These are phyloP conservation scores for Vigna unguiculata DNA, from an alignment of 306 rosid genomes.

Conservation along the genomic window DNA sequence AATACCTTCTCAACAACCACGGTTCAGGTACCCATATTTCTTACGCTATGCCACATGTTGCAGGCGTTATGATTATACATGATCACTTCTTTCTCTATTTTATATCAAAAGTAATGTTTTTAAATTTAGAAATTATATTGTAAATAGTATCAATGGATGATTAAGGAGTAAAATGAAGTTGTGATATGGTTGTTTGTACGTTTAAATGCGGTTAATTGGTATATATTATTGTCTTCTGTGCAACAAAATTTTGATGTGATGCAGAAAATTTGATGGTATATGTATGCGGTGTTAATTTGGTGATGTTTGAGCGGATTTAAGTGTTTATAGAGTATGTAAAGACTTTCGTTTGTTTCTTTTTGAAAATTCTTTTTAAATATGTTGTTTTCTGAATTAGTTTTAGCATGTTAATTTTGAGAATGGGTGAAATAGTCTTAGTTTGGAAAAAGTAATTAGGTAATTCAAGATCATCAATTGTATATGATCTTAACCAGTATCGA, in stretches of 20 bases:
- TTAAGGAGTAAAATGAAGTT: too few species aligned
- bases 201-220: too few species aligned
- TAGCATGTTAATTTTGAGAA: not conserved
- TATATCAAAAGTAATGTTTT: too few species aligned
- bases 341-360: conserved; percentile 1
- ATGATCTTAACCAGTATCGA: too few species aligned
- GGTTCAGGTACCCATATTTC: conserved; percentile 55
- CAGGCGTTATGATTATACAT: conserved; percentile 48
- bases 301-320: not conserved
- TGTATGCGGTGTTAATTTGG: not conserved
- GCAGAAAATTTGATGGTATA: not conserved
- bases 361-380: not conserved
- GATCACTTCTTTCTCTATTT: not conserved
- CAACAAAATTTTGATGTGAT: not conserved
- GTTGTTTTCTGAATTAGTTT: not conserved
- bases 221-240: too few species aligned
- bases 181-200: too few species aligned
- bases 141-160: too few species aligned
- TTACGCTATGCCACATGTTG: conserved; percentile 58
- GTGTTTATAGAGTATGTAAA: not conserved
- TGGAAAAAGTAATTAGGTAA: too few species aligned
- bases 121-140: too few species aligned
- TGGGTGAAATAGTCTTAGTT: not conserved
- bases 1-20: conserved; percentile 54
- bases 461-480: too few species aligned